Evolutionary conservation across 306 rosid genomes (phyloP).

Genomic region (Vicia villosa): DNA sequence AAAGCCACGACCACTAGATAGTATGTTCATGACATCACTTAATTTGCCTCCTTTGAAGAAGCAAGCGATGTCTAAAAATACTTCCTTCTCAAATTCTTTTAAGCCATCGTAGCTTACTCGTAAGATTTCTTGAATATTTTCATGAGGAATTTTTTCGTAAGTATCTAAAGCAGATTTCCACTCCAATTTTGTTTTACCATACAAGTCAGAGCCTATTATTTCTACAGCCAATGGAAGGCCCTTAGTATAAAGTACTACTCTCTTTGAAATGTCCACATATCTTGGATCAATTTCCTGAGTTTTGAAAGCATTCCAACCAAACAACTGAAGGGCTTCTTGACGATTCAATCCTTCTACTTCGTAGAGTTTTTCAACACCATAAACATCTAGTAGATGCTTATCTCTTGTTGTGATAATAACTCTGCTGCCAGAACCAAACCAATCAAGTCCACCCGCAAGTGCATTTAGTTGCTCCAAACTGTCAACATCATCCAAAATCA

Average conservation of each 20-base stretch:
- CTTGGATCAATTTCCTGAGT: background rate
- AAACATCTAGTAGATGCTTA: no score
- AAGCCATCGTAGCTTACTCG: constrained; percentile 22
- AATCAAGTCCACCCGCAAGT: no score
- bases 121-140: constrained; percentile 10
- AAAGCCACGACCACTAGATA: background rate
- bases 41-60: background rate
- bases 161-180: constrained; percentile 11
- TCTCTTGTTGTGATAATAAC: no score
- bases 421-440: no score
- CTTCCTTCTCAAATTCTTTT: background rate
- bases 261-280: background rate
- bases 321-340: no score
- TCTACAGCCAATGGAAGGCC: constrained; percentile 17
- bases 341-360: no score
- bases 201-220: constrained; percentile 5
- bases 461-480: no score
- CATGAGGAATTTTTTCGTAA: constrained; percentile 24
- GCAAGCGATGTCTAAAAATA: background rate
- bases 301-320: constrained; percentile 7
- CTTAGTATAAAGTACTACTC: background rate
- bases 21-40: background rate
- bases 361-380: no score
- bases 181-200: background rate
- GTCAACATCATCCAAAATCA: no score